Conservation (phyloP, 2,329 filamentous ascomycete species). For the Aspergillus novoparasiticus region DNA sequence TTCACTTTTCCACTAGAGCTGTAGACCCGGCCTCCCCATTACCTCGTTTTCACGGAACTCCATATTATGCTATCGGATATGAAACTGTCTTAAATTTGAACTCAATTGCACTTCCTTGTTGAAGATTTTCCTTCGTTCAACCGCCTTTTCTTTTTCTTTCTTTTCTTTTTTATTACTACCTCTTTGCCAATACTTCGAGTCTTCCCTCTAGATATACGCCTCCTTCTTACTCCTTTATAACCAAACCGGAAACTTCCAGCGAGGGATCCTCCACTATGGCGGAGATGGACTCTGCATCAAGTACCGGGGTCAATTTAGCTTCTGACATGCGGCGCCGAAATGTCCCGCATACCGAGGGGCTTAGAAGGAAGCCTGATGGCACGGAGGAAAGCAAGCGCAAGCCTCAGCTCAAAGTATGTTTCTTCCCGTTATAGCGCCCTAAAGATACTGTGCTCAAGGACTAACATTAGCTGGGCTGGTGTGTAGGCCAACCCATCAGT, state of each 20-base stretch:
- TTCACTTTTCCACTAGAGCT: neutral
- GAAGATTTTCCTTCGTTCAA: slow-evolving; percentile 11
- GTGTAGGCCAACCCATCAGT: slow-evolving; percentile 39
- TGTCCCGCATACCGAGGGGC: slow-evolving; percentile 36
- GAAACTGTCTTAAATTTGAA: slow-evolving; percentile 13
- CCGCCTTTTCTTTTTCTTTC: slow-evolving; percentile 12
- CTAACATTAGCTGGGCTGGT: neutral
- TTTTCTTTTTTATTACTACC: slow-evolving; percentile 12
- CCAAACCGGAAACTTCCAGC: neutral
- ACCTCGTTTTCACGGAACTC: slow-evolving; percentile 9
- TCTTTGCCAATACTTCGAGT: neutral
- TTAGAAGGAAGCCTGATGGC: slow-evolving; percentile 23
- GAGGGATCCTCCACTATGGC: slow-evolving; percentile 30
- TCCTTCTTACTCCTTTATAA: neutral
- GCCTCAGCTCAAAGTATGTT: slow-evolving; percentile 37
- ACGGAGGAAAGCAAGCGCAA: slow-evolving; percentile 32
- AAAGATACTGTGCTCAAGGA: neutral
- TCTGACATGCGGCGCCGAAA: slow-evolving; percentile 47
- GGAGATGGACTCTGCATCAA: slow-evolving; percentile 34
- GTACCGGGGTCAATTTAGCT: slow-evolving; percentile 37
- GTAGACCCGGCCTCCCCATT: neutral
- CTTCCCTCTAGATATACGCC: neutral
- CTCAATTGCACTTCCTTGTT: slow-evolving; percentile 10
- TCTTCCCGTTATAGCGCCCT: neutral
- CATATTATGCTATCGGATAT: slow-evolving; percentile 16